Evolutionary conservation across 768 basidiomycete genomes (phyloP).

Genomic region (Suillus brevipes): DNA sequence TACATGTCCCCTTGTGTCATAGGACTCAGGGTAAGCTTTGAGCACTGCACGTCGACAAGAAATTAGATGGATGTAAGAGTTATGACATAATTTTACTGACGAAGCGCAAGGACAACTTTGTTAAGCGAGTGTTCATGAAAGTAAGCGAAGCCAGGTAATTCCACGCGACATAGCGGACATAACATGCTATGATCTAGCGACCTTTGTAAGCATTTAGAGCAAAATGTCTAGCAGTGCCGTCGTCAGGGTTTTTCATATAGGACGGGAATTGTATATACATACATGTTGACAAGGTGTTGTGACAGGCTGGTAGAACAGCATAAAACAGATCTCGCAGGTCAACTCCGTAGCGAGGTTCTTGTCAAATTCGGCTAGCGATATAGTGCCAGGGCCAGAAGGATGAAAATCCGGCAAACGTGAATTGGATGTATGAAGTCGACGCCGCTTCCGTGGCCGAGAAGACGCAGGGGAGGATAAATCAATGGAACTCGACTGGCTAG

Average conservation of each 20-base stretch:
- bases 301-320: constrained; percentile 78
- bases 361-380: constrained; percentile 44
- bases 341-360: constrained; percentile 69
- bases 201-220: constrained; percentile 83
- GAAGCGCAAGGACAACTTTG: constrained; percentile 65
- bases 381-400: constrained; percentile 20
- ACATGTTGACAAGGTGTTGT: constrained; percentile 97
- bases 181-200: constrained; percentile 80
- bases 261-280: constrained; percentile 31
- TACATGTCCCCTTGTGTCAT: constrained; percentile 62
- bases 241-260: constrained; percentile 6
- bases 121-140: constrained; percentile 83
- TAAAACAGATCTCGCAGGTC: constrained; percentile 90
- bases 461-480: constrained; percentile 6
- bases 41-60: constrained; percentile 46
- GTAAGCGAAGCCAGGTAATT: constrained; percentile 71
- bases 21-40: constrained; percentile 64
- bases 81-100: constrained; percentile 42
- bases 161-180: constrained; percentile 86
- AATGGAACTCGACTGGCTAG: not conserved
- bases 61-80: constrained; percentile 10
- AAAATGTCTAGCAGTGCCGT: constrained; percentile 70
- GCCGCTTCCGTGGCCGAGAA: constrained; percentile 29
- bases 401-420: constrained; percentile 32
- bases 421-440: constrained; percentile 27